Percentiles rank a stretch among this genome's conserved stretches.
These are phyloP conservation scores for Neostapfia colusana DNA, from an alignment of 176 grass and related monocot species.

Conservation along the genomic window DNA sequence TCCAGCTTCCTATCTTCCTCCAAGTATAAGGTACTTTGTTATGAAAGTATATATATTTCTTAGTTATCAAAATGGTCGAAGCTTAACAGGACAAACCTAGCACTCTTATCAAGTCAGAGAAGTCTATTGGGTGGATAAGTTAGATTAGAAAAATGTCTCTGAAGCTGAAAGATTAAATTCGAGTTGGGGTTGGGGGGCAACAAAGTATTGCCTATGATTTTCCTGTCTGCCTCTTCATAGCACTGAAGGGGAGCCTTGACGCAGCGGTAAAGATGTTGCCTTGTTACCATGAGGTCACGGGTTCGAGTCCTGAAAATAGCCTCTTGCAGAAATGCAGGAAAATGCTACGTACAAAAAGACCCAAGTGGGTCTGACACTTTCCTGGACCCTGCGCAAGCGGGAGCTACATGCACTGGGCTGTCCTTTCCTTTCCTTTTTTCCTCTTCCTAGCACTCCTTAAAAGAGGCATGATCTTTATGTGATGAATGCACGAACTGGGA, in stretches of 20 bases:
- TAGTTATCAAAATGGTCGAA: background rate
- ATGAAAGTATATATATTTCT: background rate
- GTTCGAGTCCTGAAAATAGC: no score
- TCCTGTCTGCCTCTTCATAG: background rate
- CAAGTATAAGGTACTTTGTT: slow-evolving; percentile 68
- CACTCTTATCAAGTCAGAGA: background rate
- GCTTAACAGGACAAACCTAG: background rate
- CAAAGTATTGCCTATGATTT: background rate
- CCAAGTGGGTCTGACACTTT: no score
- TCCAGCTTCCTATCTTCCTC: slow-evolving; percentile 78
- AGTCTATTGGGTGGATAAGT: background rate
- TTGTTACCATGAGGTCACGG: no score
- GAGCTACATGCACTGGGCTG: no score
- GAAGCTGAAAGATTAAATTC: background rate
- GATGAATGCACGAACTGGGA: background rate
- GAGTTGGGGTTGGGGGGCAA: background rate
- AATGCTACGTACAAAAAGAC: no score
- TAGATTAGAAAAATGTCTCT: background rate
- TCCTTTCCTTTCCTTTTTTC: background rate
- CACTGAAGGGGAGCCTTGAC: no score
- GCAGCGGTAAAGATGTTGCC: no score
- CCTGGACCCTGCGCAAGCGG: no score
- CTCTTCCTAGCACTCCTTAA: background rate
- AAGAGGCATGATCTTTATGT: background rate
- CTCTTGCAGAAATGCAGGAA: no score